These are phyloP conservation scores for Botrytis aclada DNA, from an alignment of 2,329 filamentous ascomycete genomes.

Conservation along the genomic window DNA sequence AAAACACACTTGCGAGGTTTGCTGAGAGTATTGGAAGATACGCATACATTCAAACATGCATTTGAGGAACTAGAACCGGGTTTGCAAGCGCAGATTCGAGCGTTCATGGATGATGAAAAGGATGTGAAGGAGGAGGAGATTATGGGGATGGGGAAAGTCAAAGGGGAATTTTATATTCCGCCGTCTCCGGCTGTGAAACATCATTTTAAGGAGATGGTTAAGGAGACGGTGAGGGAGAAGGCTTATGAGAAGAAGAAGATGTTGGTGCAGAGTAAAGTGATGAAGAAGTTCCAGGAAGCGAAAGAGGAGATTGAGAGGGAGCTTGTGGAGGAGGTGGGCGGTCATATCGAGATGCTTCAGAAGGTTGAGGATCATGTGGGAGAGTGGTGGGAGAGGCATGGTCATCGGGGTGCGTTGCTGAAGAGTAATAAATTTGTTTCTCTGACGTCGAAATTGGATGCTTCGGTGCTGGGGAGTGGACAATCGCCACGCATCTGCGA, in stretches of 20 bases:
- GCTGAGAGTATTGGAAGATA: conserved; percentile 36
- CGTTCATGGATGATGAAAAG: conserved; percentile 35
- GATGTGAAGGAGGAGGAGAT: conserved; percentile 25
- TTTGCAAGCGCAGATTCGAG: conserved; percentile 35
- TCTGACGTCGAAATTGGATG: background rate
- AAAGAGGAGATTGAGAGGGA: conserved; percentile 1
- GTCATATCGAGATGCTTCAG: conserved; percentile 15
- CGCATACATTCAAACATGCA: conserved; percentile 33
- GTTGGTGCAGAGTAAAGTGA: conserved; percentile 7
- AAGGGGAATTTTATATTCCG: conserved; percentile 33
- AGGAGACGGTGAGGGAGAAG: background rate
- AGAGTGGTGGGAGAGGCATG: conserved; percentile 14
- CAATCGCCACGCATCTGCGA: conserved; percentile 36
- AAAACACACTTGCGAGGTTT: conserved; percentile 38
- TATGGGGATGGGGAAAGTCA: conserved; percentile 25
- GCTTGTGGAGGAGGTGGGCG: conserved; percentile 5
- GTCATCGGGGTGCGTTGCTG: background rate
- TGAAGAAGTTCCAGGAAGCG: conserved; percentile 19
- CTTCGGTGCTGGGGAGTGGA: background rate
- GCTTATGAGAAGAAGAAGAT: background rate
- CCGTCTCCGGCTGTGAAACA: conserved; percentile 37
- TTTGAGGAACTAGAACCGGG: conserved; percentile 34
- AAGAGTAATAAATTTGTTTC: background rate
- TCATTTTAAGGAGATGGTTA: conserved; percentile 35
- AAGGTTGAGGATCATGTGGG: conserved; percentile 20